Percentiles rank a stretch among this genome's conserved stretches.
Conservation (phyloP, 2,329 filamentous ascomycete species). For the Colletotrichum eleusines region DNA sequence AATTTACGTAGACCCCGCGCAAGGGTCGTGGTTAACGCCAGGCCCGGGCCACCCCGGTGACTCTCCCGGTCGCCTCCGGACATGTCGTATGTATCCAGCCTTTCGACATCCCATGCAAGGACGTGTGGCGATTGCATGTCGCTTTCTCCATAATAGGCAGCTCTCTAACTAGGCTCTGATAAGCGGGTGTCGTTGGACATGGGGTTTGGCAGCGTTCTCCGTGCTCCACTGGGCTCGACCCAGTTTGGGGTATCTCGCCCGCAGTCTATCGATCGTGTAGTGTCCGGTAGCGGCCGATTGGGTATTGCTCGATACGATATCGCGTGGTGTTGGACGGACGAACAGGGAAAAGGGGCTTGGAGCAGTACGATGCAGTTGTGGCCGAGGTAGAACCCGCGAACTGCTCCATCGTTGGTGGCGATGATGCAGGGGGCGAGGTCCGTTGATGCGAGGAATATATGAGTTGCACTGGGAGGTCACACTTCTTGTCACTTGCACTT, state of each 20-base stretch:
- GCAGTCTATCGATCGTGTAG: constrained; percentile 16
- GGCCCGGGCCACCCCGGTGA: constrained; percentile 16
- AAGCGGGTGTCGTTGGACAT: constrained; percentile 8
- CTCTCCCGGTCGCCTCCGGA: constrained; percentile 13
- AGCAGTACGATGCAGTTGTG: background rate
- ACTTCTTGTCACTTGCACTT: constrained; percentile 15
- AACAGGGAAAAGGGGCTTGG: background rate
- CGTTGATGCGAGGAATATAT: constrained; percentile 34
- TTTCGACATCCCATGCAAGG: background rate
- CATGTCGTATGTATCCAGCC: background rate
- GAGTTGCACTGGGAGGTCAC: constrained; percentile 21
- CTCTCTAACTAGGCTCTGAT: background rate
- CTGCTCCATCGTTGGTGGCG: background rate
- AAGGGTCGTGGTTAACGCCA: constrained; percentile 6
- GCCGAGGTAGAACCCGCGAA: constrained; percentile 10
- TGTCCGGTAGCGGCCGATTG: background rate
- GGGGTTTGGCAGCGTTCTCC: background rate
- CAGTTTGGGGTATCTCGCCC: constrained; percentile 28
- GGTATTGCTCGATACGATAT: background rate
- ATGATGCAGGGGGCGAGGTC: background rate
- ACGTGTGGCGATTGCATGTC: constrained; percentile 9
- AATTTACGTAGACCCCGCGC: background rate
- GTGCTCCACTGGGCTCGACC: constrained; percentile 10
- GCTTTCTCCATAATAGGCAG: constrained; percentile 31
- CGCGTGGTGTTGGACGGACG: background rate